Evolutionary conservation across 2,329 filamentous ascomycete genomes (phyloP).

Genomic region (Sarocladium strictum): DNA sequence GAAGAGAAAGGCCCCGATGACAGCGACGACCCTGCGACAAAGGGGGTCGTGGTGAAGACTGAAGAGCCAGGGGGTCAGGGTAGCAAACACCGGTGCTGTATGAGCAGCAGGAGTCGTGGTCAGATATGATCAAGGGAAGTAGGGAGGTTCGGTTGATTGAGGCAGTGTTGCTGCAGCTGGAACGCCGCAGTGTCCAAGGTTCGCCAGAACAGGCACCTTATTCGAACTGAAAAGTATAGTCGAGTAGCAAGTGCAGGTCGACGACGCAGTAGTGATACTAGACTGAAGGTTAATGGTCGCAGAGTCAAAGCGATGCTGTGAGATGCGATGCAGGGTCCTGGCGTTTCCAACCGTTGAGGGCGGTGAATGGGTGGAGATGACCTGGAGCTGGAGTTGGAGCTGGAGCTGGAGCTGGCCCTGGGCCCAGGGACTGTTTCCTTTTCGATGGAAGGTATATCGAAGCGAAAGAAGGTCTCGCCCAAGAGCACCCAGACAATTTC

Average conservation of each 20-base stretch:
- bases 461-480: too few species aligned
- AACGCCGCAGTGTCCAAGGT: too few species aligned
- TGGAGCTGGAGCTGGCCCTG: background rate
- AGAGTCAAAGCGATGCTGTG: background rate
- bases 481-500: too few species aligned
- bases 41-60: background rate
- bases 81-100: background rate
- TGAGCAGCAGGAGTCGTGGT: background rate
- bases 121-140: too few species aligned
- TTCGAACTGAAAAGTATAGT: too few species aligned
- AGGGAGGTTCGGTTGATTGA: background rate
- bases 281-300: too few species aligned
- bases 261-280: too few species aligned
- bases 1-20: background rate
- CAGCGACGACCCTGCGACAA: background rate
- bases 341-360: background rate
- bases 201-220: too few species aligned
- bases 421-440: too few species aligned
- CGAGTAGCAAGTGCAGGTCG: too few species aligned
- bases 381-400: background rate
- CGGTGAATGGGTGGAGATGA: constrained; percentile 1
- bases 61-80: background rate
- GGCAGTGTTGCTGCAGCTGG: background rate
- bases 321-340: constrained; percentile 3
- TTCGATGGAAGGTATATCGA: too few species aligned